phyloP scores from a whole-genome alignment of 495 filamentous ascomycete species.

The Lophium mytilinum region DNA sequence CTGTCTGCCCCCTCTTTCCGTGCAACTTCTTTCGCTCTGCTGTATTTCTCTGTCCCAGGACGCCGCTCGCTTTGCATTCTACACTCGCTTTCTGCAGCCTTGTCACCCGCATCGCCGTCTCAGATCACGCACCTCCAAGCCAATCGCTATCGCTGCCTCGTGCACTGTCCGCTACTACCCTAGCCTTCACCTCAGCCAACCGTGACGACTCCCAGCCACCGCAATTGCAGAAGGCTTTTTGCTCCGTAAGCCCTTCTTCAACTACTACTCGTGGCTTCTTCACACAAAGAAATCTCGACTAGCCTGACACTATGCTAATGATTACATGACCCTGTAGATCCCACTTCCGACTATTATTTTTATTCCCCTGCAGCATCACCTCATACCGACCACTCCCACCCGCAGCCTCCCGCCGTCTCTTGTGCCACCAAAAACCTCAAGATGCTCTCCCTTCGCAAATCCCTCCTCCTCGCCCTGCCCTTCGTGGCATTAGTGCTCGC shows the following conservation, averaged over 20 bases:
- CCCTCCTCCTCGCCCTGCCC: slow-evolving; percentile 23
- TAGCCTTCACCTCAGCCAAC: too few species aligned
- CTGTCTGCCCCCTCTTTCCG: too few species aligned
- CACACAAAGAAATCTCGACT: not conserved
- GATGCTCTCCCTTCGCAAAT: slow-evolving; percentile 26
- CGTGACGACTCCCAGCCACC: too few species aligned
- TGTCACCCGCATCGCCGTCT: too few species aligned
- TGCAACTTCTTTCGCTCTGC: too few species aligned
- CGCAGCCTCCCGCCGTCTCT: not conserved
- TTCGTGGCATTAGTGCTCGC: slow-evolving; percentile 6
- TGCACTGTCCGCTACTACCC: too few species aligned
- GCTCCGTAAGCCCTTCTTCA: not conserved
- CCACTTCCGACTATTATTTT: not conserved
- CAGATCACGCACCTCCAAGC: too few species aligned
- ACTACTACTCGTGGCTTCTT: not conserved
- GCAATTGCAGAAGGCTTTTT: too few species aligned
- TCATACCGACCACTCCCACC: not conserved
- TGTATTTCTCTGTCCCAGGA: too few species aligned
- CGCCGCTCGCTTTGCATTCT: too few species aligned
- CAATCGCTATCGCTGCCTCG: too few species aligned
- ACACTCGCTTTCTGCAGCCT: too few species aligned
- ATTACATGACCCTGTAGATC: not conserved
- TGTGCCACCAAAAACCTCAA: not conserved
- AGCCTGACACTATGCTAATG: slow-evolving; percentile 4
- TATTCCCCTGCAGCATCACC: not conserved